A percentile compares a stretch with the other conserved stretches of the same genome.
phyloP scores from a whole-genome alignment of 495 filamentous ascomycete species.

The Aspergillus biplanus region DNA sequence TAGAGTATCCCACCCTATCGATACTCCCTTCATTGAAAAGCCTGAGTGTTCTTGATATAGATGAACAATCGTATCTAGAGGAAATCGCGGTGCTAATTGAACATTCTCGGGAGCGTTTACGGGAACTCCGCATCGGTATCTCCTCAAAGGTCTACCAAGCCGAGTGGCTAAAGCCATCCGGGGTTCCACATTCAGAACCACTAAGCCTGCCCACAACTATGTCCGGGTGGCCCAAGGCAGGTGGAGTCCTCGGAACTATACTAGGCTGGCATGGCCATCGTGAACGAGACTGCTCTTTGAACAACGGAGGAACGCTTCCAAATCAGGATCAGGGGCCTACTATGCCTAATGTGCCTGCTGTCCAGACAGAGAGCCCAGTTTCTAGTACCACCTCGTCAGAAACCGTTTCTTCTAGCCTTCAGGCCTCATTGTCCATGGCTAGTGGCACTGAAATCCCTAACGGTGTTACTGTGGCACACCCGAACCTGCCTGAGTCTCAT shows the following conservation, averaged over 20 bases:
- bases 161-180: slow-evolving; percentile 61
- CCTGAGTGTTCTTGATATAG: slow-evolving; percentile 84
- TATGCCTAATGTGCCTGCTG: background rate
- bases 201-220: slow-evolving; percentile 25
- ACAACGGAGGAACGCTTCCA: background rate
- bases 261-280: slow-evolving; percentile 18
- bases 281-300: background rate
- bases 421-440: background rate
- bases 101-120: slow-evolving; percentile 66
- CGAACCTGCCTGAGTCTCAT: background rate
- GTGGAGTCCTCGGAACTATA: slow-evolving; percentile 58
- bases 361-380: slow-evolving; percentile 1
- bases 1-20: slow-evolving; percentile 87
- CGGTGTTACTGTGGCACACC: background rate
- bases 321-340: background rate
- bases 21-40: slow-evolving; percentile 80
- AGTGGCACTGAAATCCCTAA: background rate
- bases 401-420: background rate
- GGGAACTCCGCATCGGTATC: slow-evolving; percentile 81
- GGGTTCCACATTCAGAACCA: slow-evolving; percentile 29
- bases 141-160: slow-evolving; percentile 58
- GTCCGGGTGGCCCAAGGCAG: slow-evolving; percentile 51
- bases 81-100: slow-evolving; percentile 85
- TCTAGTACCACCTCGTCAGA: background rate
- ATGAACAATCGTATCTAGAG: slow-evolving; percentile 84